Conservation (phyloP, 2,329 filamentous ascomycete genomes). For the Fusarium heterosporum region DNA sequence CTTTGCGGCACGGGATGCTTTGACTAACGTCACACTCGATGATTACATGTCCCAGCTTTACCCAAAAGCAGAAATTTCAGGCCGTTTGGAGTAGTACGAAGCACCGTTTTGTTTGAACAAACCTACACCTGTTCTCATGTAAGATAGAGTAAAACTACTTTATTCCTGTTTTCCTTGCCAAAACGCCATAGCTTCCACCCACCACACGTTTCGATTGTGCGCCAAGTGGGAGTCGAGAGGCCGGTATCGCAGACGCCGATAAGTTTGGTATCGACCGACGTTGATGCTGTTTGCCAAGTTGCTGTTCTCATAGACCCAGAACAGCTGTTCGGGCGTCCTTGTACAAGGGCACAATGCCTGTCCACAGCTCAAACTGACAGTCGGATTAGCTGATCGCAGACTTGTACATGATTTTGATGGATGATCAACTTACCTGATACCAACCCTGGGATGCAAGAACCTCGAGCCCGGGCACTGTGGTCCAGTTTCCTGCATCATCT, state of each 20-base stretch:
- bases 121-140: slow-evolving; percentile 8
- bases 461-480: slow-evolving; percentile 86
- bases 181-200: slow-evolving; percentile 23
- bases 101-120: slow-evolving; percentile 5
- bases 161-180: slow-evolving; percentile 11
- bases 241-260: not conserved
- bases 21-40: slow-evolving; percentile 33
- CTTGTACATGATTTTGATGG: not conserved
- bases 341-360: slow-evolving; percentile 80
- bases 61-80: slow-evolving; percentile 19
- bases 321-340: slow-evolving; percentile 73
- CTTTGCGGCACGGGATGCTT: slow-evolving; percentile 19
- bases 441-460: slow-evolving; percentile 89
- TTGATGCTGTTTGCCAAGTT: slow-evolving; percentile 3
- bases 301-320: slow-evolving; percentile 50
- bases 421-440: slow-evolving; percentile 75
- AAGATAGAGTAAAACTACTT: slow-evolving; percentile 3
- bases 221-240: slow-evolving; percentile 1
- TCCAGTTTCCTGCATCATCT: slow-evolving; percentile 77
- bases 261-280: slow-evolving; percentile 3
- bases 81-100: slow-evolving; percentile 1
- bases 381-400: slow-evolving; percentile 34
- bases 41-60: slow-evolving; percentile 16
- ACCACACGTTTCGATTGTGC: not conserved
- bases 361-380: slow-evolving; percentile 82